Base-by-base conservation (phyloP, 179 eudicot genomes). In the Amaranthus tricolor region DNA sequence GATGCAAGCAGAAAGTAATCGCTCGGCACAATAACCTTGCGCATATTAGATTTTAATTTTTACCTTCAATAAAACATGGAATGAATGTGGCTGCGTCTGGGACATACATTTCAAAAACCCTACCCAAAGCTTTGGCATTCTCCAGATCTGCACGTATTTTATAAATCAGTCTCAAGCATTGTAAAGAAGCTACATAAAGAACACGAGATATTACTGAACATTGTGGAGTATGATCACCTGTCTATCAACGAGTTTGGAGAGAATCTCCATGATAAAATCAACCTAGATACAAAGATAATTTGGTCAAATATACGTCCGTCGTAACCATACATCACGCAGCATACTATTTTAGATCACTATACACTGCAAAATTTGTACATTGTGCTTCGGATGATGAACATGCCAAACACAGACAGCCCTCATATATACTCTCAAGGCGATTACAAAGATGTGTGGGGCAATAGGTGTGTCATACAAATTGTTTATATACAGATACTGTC, bases 21-120 rank as follows among this genome's bases (percentile, higher is more conserved):
- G 40, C 14, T 43, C 24, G 68, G 11, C 57, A 68, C 58, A 10
- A 11, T 51, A 50, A 6, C 20, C 59, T 19, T 14, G 31, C 15
- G 45, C 9, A 11, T 24, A 11, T 10, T 2, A 24, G 43, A 66
- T 14, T 40, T 1, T 54, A 44, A 75, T 49, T 45, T 51, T 64
- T 84, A 93, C 99, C 96, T 92, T 88, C 76, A 93, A 77, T 59
- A 95, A 78, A 44, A 95, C 99, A 24, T 58, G 82, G 77, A 88
- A 88, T n/a, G 99, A 95, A 87, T 93, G 99, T 31, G 99, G 99
- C 58, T 90, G 97, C 4, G 99, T 95, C 71, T 95, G 97, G 61
- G 97, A 91, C 51, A 95, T 88, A 24, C 99, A 95, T 82, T 95
- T 95, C 80, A 95, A 72, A 80, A 95, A 90, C 56, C 99, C 99